Conservation (phyloP, 108 stramenopile genomes). For the Mediolabrus comicus region DNA sequence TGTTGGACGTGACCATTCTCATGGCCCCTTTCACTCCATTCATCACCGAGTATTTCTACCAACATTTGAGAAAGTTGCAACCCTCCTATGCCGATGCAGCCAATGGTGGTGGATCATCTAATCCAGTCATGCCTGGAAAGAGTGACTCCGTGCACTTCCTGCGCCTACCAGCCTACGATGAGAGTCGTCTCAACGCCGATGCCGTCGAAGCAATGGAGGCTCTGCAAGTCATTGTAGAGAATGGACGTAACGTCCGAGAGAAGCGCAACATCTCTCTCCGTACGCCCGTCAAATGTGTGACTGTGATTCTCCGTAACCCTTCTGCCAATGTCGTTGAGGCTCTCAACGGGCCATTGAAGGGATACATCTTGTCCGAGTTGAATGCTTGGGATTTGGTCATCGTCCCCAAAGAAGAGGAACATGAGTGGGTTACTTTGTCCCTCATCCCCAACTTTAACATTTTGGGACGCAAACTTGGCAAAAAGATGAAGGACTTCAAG, state of each 20-base stretch:
- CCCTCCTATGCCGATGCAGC: conserved; percentile 74
- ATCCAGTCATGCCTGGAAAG: conserved; percentile 87
- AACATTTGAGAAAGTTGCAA: conserved; percentile 91
- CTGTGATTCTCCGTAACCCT: conserved; percentile 87
- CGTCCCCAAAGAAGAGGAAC: conserved; percentile 83
- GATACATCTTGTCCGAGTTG: conserved; percentile 94
- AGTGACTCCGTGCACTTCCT: conserved; percentile 96
- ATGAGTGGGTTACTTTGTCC: conserved; percentile 90
- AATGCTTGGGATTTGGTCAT: conserved; percentile 91
- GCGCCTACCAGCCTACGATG: conserved; percentile 82
- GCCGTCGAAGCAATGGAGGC: conserved; percentile 91
- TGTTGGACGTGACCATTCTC: conserved; percentile 89
- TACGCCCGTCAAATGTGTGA: conserved; percentile 91
- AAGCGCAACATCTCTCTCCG: conserved; percentile 88
- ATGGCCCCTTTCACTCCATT: conserved; percentile 99
- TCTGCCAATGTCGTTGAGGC: conserved; percentile 70
- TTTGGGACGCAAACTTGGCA: conserved; percentile 95
- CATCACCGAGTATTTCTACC: conserved; percentile 98
- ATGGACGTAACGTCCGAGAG: conserved; percentile 93
- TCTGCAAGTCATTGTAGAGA: conserved; percentile 91
- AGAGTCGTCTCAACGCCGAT: conserved; percentile 76
- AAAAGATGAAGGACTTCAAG: conserved; percentile 83
- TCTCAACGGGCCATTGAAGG: conserved; percentile 81
- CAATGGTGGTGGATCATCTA: conserved; percentile 64
- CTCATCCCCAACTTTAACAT: conserved; percentile 88